These are phyloP conservation scores for Pythium pyrilobum DNA, from an alignment of 352 stramenopile genomes.

Conservation along the genomic window DNA sequence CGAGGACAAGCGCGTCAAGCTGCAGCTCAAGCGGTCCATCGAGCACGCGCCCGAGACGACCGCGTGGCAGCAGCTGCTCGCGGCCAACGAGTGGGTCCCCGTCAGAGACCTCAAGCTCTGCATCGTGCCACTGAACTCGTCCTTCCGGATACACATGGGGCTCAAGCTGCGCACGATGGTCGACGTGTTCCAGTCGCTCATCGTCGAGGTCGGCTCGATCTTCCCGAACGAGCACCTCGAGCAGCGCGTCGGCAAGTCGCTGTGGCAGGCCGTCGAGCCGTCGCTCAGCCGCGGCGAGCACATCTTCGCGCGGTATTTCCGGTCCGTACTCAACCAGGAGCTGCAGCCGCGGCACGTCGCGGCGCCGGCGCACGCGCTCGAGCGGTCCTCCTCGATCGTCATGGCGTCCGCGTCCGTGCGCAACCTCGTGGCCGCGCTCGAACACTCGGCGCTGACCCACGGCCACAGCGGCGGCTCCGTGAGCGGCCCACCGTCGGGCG, in stretches of 20 bases:
- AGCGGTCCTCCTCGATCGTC: constrained; percentile 15
- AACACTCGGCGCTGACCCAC: constrained; percentile 13
- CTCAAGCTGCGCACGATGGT: constrained; percentile 54
- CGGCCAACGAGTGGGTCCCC: constrained; percentile 42
- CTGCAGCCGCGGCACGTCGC: not conserved
- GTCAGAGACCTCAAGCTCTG: constrained; percentile 50
- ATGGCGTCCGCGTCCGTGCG: constrained; percentile 9
- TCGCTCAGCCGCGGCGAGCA: constrained; percentile 57
- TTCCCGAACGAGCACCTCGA: constrained; percentile 63
- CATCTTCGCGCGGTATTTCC: constrained; percentile 68
- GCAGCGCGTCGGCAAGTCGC: constrained; percentile 40
- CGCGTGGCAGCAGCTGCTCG: constrained; percentile 39
- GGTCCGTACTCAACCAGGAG: constrained; percentile 56
- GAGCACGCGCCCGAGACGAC: constrained; percentile 24
- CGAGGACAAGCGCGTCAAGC: constrained; percentile 57
- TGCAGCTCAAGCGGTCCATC: constrained; percentile 54
- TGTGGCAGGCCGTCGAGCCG: constrained; percentile 52
- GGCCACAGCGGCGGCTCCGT: not conserved
- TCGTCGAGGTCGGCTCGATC: constrained; percentile 69
- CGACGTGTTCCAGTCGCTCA: constrained; percentile 50
- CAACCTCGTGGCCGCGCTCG: constrained; percentile 18
- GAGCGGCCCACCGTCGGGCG: not conserved
- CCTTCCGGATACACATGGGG: constrained; percentile 65
- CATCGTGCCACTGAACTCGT: constrained; percentile 40
- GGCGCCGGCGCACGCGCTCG: not conserved